Evolutionary conservation across 352 stramenopile species (phyloP).

Genomic region (Nothophytophthora sp.): DNA sequence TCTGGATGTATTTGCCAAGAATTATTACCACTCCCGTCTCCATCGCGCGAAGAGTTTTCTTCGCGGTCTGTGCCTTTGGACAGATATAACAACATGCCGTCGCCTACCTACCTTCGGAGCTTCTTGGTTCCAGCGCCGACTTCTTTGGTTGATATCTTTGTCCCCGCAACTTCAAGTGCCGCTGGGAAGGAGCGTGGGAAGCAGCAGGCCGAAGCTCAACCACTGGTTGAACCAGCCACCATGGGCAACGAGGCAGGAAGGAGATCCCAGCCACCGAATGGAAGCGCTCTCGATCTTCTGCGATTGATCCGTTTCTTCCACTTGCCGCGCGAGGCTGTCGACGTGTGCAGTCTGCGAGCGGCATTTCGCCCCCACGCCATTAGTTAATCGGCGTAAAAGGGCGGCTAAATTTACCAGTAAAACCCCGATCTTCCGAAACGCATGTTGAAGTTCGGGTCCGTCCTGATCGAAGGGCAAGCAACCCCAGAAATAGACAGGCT

Average conservation of each 20-base stretch:
- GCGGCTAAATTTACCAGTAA: slow-evolving; percentile 15
- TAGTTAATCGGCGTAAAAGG: background rate
- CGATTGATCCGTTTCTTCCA: background rate
- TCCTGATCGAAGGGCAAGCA: background rate
- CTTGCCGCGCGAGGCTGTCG: background rate
- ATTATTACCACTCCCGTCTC: background rate
- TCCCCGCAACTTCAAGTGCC: slow-evolving; percentile 17
- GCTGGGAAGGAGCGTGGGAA: too few relatives aligned
- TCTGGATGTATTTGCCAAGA: too few relatives aligned
- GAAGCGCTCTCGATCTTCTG: too few relatives aligned
- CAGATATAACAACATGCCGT: background rate
- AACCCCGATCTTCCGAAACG: slow-evolving; percentile 26
- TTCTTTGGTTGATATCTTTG: background rate
- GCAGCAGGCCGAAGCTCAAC: too few relatives aligned
- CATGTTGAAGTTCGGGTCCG: slow-evolving; percentile 29
- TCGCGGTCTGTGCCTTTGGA: background rate
- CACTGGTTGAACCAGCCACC: too few relatives aligned
- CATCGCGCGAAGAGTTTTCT: background rate
- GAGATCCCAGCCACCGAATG: too few relatives aligned
- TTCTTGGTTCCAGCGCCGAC: background rate
- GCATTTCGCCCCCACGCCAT: background rate
- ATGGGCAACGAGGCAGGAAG: too few relatives aligned
- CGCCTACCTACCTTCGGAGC: background rate
- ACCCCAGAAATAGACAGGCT: background rate
- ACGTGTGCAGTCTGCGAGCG: background rate